These are phyloP conservation scores for Marasmius fiardii DNA, from an alignment of 1,284 basidiomycete genomes.

Conservation along the genomic window DNA sequence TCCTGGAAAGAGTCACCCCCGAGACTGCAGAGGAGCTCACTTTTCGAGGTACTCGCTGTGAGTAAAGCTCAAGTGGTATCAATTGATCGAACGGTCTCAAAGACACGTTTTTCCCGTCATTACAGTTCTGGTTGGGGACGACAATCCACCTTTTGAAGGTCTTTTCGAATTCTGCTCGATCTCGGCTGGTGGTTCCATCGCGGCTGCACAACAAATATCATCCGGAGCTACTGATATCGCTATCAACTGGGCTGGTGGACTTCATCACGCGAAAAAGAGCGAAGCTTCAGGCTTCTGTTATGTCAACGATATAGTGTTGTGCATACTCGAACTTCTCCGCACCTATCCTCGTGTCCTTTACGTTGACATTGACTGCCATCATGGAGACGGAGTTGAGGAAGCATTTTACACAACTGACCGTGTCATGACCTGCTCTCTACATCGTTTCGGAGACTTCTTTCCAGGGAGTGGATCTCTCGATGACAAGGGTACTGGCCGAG, in stretches of 20 bases:
- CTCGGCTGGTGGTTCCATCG: conserved; percentile 92
- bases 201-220: conserved; percentile 80
- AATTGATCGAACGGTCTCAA: not conserved
- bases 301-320: conserved; percentile 94
- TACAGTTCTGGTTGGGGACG: conserved; percentile 83
- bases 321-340: conserved; percentile 84
- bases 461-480: conserved; percentile 90
- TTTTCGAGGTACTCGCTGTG: conserved; percentile 80
- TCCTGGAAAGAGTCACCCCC: conserved; percentile 84
- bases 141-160: conserved; percentile 96
- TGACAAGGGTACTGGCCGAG: conserved; percentile 84
- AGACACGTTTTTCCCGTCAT: not conserved
- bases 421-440: conserved; percentile 95
- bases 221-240: conserved; percentile 87
- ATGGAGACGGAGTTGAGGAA: conserved; percentile 99
- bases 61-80: conserved; percentile 29
- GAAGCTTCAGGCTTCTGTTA: conserved; percentile 98
- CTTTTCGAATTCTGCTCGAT: conserved; percentile 97
- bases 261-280: conserved; percentile 97
- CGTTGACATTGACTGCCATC: conserved; percentile 98
- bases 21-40: conserved; percentile 86
- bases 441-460: conserved; percentile 97
- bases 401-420: conserved; percentile 98
- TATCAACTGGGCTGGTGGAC: conserved; percentile 97
- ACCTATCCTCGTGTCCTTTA: conserved; percentile 88